These are phyloP conservation scores for Podospora pseudocomata DNA, from an alignment of 495 filamentous ascomycete genomes.

Conservation along the genomic window DNA sequence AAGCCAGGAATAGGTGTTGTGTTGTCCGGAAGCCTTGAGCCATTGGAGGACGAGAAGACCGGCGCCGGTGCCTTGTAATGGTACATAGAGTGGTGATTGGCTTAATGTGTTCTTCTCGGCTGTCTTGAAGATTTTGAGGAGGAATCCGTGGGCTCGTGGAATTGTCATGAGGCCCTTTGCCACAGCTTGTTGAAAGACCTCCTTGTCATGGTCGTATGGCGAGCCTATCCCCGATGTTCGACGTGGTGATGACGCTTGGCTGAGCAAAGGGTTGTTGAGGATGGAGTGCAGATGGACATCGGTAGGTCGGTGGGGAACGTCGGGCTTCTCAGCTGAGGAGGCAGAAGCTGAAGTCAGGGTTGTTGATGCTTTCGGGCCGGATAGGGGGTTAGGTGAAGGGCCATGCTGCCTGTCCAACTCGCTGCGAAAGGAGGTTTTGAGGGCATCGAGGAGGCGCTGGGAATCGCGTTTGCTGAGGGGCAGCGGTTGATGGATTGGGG, in stretches of 20 bases:
- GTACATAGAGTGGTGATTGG: slow-evolving; percentile 24
- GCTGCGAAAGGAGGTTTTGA: slow-evolving; percentile 72
- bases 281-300: slow-evolving; percentile 60
- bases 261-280: slow-evolving; percentile 66
- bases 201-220: slow-evolving; percentile 19
- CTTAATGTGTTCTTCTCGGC: slow-evolving; percentile 27
- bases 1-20: slow-evolving; percentile 37
- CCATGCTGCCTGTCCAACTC: slow-evolving; percentile 68
- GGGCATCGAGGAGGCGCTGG: slow-evolving; percentile 60
- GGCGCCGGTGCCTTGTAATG: slow-evolving; percentile 38
- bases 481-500: slow-evolving; percentile 67
- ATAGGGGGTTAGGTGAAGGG: slow-evolving; percentile 17
- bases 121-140: slow-evolving; percentile 32
- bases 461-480: slow-evolving; percentile 63
- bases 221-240: not conserved
- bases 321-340: slow-evolving; percentile 1
- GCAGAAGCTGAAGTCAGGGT: slow-evolving; percentile 10
- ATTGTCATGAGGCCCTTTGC: slow-evolving; percentile 45
- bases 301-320: slow-evolving; percentile 31
- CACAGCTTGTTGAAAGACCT: slow-evolving; percentile 39
- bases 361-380: not conserved
- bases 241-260: slow-evolving; percentile 14
- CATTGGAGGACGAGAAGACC: slow-evolving; percentile 46
- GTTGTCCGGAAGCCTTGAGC: slow-evolving; percentile 49
- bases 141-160: slow-evolving; percentile 38